Base-by-base conservation (phyloP, 163 green algal species). In the Chlorella variabilis region DNA sequence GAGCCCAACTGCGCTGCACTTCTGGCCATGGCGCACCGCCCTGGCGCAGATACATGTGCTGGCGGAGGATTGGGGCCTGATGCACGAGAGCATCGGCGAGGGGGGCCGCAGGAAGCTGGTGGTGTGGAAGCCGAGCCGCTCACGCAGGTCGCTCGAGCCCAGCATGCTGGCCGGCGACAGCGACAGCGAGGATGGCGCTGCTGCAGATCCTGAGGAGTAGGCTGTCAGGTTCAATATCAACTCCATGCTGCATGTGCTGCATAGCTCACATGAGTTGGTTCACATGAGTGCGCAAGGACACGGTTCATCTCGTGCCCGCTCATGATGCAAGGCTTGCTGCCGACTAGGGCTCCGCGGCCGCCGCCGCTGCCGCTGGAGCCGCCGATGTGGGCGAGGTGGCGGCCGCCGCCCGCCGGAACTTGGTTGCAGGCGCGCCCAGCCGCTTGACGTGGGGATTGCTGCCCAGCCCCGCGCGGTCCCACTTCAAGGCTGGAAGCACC, bases 31-130 rank as follows among this genome's bases (percentile, higher is more conserved):
- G n/a, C n/a, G n/a, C n/a, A n/a, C n/a, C n/a, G n/a, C n/a, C 18
- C 27, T 21, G 33, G 6, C 23, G 36, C 56, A 70, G 54, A 33
- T 85, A 21, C 83, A 87, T 66, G 34, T 85, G 51, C 65, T 80
- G 81, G 78, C 78, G 0, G 83, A 86, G 29, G 31, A 39, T 15
- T 85, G 71, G 63, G 83, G 83, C 3, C 56, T 87, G 17, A 79
- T 74, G 33, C 83, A 87, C 33, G 61, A 76, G 34, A 87, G 83
- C 66, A 20, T 71, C 38, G 83, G 78, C 13, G 78, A 65, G 23
- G 58, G 33, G 0, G 45, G 11, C 1, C 51, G 73, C 25, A 63
- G 83, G 3, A n/a, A 48, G 9, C 74, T 87, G 41, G 75, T 87
- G 70, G 79, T 87, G 42, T 65, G 77, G 76, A 82, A 82, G 76